Evolutionary conservation across 441 rosid genomes (phyloP), one percentile per base, ranked within the genome.

Genomic region (Raphanus hybrid): DNA sequence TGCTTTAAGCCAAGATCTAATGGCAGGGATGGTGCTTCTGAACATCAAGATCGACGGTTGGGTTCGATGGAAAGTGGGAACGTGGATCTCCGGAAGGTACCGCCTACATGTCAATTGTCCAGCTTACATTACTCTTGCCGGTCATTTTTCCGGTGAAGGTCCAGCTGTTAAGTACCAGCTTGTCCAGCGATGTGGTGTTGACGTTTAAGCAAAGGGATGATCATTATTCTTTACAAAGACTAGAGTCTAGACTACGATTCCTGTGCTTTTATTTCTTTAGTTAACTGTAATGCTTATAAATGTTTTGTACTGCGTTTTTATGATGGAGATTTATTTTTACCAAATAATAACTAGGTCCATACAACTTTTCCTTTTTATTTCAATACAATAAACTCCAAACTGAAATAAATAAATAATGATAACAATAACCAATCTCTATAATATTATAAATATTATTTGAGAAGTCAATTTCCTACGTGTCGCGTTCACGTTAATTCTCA

Each of bases 61-160:
- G 14, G 64, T 90, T 29, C 34, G 81, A 70, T 92, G 92, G 91
- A 92, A 87, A 71, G 93, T 92, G 1, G 97, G 97, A 2, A 75
- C 92, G 1, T 88, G 87, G 88, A 57, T 87, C 58, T 87, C 95
- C 0, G 87, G 92, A 4, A 82, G 59, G 69, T 92, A 92, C 63
- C 86, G 74, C 6, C 32, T 92, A 57, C 75, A 81, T 11, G 88
- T 73, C 1, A 86, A 81, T 57, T 92, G 97, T 70, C 92, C 92
- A 0, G 92, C 91, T 0, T 82, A 86, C 74, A 70, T 92, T 54
- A 75, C 81, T 16, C 82, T 81, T 4, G 69, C 78, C 41, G 85
- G 81, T 0, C 43, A 70, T 35, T 73, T 43, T 14, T 15, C 71
- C 8, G 89, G 85, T 14, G 85, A 74, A 0, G 85, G 87, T 77